Evolutionary conservation across 2,329 filamentous ascomycete genomes (phyloP).

Genomic region (Cladosporium sp.): DNA sequence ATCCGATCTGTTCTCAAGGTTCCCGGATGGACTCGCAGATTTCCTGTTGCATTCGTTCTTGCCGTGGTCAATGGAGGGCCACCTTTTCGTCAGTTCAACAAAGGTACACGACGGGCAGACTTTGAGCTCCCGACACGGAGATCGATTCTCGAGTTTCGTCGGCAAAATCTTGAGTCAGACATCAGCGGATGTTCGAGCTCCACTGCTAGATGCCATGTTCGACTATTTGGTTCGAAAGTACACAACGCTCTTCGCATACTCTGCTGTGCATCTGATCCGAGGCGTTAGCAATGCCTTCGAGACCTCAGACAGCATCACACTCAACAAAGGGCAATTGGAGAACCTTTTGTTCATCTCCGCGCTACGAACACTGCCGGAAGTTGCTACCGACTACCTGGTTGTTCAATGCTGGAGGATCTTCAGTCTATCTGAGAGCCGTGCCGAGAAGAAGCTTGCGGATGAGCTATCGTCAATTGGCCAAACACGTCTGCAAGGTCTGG

Average conservation of each 20-base stretch:
- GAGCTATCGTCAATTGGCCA: not conserved
- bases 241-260: slow-evolving; percentile 45
- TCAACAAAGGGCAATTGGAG: slow-evolving; percentile 35
- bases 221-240: slow-evolving; percentile 28
- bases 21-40: slow-evolving; percentile 32
- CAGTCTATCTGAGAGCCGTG: slow-evolving; percentile 1
- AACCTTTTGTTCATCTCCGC: slow-evolving; percentile 42
- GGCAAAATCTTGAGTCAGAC: slow-evolving; percentile 34
- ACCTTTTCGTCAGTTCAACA: slow-evolving; percentile 46
- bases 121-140: slow-evolving; percentile 45
- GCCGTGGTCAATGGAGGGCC: slow-evolving; percentile 51
- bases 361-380: slow-evolving; percentile 45
- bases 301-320: slow-evolving; percentile 14
- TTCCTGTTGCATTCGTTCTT: slow-evolving; percentile 47
- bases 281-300: slow-evolving; percentile 43
- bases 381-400: slow-evolving; percentile 43
- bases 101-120: slow-evolving; percentile 32
- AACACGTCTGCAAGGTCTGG: slow-evolving; percentile 4
- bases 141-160: slow-evolving; percentile 42
- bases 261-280: slow-evolving; percentile 47
- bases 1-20: slow-evolving; percentile 29
- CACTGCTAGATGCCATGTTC: slow-evolving; percentile 39
- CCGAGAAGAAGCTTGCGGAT: not conserved
- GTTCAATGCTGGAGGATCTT: slow-evolving; percentile 36
- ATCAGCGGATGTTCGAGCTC: slow-evolving; percentile 17